Conservation (phyloP, 805 yeast genomes). For the Lachancea nothofagi region DNA sequence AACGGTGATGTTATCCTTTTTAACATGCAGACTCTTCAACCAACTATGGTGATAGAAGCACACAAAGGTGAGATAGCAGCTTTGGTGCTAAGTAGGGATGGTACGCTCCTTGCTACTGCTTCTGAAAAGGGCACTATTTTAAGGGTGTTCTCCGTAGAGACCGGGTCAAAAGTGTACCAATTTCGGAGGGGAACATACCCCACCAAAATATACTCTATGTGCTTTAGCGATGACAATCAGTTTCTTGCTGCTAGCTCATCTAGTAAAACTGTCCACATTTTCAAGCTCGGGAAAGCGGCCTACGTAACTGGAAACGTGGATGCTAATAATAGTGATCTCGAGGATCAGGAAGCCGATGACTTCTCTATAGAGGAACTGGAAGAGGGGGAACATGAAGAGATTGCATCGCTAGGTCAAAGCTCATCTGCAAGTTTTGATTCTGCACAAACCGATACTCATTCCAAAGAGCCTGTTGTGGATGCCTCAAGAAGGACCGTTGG, state of each 20-base stretch:
- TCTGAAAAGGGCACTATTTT: slow-evolving; percentile 75
- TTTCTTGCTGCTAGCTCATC: slow-evolving; percentile 80
- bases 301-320: slow-evolving; percentile 7
- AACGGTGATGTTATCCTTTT: slow-evolving; percentile 68
- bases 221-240: slow-evolving; percentile 64
- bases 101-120: slow-evolving; percentile 63
- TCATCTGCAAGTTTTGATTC: slow-evolving; percentile 11
- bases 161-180: slow-evolving; percentile 59
- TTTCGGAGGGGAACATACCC: slow-evolving; percentile 82
- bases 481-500: slow-evolving; percentile 68
- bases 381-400: slow-evolving; percentile 21
- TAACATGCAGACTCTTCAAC: slow-evolving; percentile 55
- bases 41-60: slow-evolving; percentile 64
- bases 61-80: slow-evolving; percentile 67
- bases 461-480: slow-evolving; percentile 62
- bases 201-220: slow-evolving; percentile 69
- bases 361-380: slow-evolving; percentile 24
- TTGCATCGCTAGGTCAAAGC: slow-evolving; percentile 7
- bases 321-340: slow-evolving; percentile 34
- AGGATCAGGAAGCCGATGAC: slow-evolving; percentile 27
- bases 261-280: slow-evolving; percentile 89
- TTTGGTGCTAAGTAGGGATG: slow-evolving; percentile 58
- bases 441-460: slow-evolving; percentile 2
- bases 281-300: slow-evolving; percentile 46
- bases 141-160: slow-evolving; percentile 57